phyloP scores from a whole-genome alignment of 148 eudicot genomes.

The Persicaria tinctoria region DNA sequence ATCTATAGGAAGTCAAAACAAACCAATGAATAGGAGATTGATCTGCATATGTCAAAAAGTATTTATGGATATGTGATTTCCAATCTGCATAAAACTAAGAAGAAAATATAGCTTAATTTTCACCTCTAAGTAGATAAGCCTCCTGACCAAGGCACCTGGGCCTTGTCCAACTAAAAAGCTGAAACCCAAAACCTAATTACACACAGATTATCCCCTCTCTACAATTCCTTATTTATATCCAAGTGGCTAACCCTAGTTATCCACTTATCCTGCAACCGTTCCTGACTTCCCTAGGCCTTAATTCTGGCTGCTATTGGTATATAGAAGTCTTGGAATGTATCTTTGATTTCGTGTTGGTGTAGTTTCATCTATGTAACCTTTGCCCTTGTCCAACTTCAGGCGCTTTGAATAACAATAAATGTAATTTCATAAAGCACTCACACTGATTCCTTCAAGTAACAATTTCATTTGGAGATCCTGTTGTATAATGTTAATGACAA shows the following conservation, averaged over 20 bases:
- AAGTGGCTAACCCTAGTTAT: not conserved
- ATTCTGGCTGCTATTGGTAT: not conserved
- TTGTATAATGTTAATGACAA: not conserved
- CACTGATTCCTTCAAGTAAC: not conserved
- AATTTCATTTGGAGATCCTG: not conserved
- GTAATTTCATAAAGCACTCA: not conserved
- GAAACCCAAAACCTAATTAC: not conserved
- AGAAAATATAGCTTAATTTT: not conserved
- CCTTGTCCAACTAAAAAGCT: not conserved
- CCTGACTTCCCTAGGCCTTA: not conserved
- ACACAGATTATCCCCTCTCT: not conserved
- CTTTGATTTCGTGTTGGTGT: not conserved
- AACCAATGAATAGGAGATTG: not conserved
- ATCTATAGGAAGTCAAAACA: not conserved
- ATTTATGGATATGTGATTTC: not conserved
- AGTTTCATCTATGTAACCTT: not conserved
- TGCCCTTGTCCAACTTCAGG: not conserved
- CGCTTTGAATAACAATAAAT: not conserved
- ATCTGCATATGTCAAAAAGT: not conserved
- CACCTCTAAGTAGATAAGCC: not conserved
- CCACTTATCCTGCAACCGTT: too few relatives aligned
- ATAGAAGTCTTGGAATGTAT: not conserved
- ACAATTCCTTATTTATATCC: not conserved
- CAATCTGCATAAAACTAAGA: not conserved
- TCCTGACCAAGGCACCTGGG: not conserved